A percentile compares a stretch with the other conserved stretches of the same genome.
Evolutionary conservation across 305 asterid species (phyloP).

Genomic region (Fraxinus sp.): DNA sequence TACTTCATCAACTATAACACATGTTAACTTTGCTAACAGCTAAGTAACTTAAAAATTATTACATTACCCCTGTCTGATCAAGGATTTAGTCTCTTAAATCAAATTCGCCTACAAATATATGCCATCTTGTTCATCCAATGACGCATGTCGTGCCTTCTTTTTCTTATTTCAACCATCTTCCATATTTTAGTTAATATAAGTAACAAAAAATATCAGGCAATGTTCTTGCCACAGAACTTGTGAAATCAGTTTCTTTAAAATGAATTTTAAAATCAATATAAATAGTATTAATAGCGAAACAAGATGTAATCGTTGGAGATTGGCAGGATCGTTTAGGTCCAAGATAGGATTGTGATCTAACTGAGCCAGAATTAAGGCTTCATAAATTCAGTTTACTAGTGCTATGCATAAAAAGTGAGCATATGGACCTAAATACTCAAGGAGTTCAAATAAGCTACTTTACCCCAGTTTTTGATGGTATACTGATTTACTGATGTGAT

Average conservation of each 20-base stretch:
- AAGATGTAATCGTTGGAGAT: background rate
- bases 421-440: background rate
- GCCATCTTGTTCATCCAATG: background rate
- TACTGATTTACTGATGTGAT: background rate
- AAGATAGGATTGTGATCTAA: background rate
- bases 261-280: background rate
- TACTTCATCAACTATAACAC: background rate
- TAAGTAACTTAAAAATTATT: background rate
- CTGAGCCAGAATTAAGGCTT: background rate
- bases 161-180: background rate
- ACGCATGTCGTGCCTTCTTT: background rate
- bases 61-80: background rate
- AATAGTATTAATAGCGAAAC: background rate
- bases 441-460: background rate
- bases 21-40: background rate
- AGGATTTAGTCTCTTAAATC: background rate
- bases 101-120: background rate
- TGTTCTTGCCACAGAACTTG: background rate
- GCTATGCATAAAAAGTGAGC: background rate
- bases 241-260: background rate
- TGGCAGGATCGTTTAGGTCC: background rate
- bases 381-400: background rate
- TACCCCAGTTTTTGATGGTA: background rate
- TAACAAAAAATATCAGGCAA: background rate
- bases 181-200: background rate